These are phyloP conservation scores for Sporothrix variecibatus DNA, from an alignment of 2,329 filamentous ascomycete genomes.

Conservation along the genomic window DNA sequence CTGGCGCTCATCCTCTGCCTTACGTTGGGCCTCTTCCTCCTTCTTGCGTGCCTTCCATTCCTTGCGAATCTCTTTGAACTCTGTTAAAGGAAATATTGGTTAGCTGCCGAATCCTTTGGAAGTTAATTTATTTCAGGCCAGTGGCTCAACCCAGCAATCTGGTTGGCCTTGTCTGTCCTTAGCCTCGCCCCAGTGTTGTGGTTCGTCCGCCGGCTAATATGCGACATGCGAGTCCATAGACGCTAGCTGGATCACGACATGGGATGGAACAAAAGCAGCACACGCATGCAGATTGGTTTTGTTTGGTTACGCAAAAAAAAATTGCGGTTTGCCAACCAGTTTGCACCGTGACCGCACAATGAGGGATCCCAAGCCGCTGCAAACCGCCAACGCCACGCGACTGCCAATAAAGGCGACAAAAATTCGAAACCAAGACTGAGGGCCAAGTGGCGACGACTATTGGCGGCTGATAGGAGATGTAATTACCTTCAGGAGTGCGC, in stretches of 20 bases:
- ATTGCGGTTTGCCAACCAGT: neutral
- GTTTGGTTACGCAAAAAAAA: neutral
- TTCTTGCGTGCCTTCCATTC: slow-evolving; percentile 99
- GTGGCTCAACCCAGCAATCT: slow-evolving; percentile 34
- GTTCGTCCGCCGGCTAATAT: slow-evolving; percentile 21
- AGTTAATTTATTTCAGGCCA: slow-evolving; percentile 1
- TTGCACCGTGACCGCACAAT: neutral
- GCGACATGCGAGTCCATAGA: neutral
- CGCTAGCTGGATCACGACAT: slow-evolving; percentile 17
- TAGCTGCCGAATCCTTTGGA: neutral
- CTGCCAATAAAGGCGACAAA: neutral
- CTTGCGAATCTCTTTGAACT: slow-evolving; percentile 90
- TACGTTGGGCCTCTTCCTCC: slow-evolving; percentile 89
- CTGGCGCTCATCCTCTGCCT: slow-evolving; percentile 86
- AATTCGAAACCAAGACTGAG: neutral
- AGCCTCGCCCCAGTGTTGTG: slow-evolving; percentile 17
- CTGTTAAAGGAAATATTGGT: slow-evolving; percentile 53
- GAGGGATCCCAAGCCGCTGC: neutral
- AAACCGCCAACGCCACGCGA: neutral
- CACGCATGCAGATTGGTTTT: neutral
- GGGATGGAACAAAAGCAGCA: neutral
- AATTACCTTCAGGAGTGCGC: slow-evolving; percentile 92
- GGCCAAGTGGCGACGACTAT: slow-evolving; percentile 20
- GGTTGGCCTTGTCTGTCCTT: slow-evolving; percentile 45
- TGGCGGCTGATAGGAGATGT: neutral